Evolutionary conservation across 148 eudicot genomes (phyloP).

Genomic region (Limonium bicolor): DNA sequence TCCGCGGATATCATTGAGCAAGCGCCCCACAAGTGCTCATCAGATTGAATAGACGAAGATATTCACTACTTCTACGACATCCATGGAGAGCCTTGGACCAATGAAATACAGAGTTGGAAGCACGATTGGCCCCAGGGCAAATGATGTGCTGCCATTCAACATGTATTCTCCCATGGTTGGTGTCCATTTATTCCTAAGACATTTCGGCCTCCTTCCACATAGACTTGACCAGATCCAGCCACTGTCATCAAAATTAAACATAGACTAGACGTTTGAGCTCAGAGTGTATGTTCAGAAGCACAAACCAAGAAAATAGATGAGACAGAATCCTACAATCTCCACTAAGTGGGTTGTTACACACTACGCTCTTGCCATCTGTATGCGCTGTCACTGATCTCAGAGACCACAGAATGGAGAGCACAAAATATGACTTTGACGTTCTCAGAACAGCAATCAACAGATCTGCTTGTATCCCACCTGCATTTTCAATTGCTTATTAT

Average conservation of each 20-base stretch:
- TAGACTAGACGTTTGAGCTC: not conserved
- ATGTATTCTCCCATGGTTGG: conserved; percentile 68
- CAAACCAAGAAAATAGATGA: not conserved
- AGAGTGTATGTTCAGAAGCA: not conserved
- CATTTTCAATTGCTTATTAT: too few species aligned
- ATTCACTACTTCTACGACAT: conserved; percentile 33
- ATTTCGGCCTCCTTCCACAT: conserved; percentile 71
- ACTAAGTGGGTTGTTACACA: conserved; percentile 40
- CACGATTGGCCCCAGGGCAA: conserved; percentile 81
- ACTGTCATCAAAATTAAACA: conserved; percentile 25
- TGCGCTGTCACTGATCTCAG: conserved; percentile 51
- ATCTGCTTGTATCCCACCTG: conserved; percentile 63
- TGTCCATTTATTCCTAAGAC: conserved; percentile 22
- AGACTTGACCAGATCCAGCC: conserved; percentile 50
- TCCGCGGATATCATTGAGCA: conserved; percentile 57
- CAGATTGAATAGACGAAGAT: conserved; percentile 32
- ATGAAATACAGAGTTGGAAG: conserved; percentile 70
- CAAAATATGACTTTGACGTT: conserved; percentile 53
- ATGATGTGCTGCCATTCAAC: conserved; percentile 56
- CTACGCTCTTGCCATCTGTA: conserved; percentile 36
- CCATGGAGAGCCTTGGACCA: conserved; percentile 52
- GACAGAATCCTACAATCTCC: conserved; percentile 38
- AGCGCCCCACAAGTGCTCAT: conserved; percentile 83
- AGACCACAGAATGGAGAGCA: conserved; percentile 35
- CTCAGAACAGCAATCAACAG: conserved; percentile 43